Evolutionary conservation across 1,284 basidiomycete species (phyloP), one percentile per base, ranked within the genome.

Genomic region (Melampsora abietis-canadensis): DNA sequence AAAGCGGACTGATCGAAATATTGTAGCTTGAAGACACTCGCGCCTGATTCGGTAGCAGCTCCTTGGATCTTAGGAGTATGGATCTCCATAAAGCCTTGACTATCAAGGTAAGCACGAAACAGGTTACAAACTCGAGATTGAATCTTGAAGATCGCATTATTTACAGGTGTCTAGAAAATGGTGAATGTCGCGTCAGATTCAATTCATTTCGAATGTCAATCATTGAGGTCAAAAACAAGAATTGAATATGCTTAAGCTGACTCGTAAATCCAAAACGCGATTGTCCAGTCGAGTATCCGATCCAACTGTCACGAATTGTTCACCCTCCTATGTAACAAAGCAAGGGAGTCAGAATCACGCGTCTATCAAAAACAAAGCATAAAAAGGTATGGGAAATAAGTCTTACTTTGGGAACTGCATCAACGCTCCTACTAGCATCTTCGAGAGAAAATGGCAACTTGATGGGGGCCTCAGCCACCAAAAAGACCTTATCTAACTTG

Each of bases 11-110:
- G 89, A 85, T 98, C 97, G 85, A 98, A 99, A 84, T 99, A 99
- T 80, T 88, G 87, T 68, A 99, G 93, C 85, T 94, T 94, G 87
- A 99, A 99, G 51, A 99, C 96, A 46, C 90, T 92, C 21, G 96
- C 92, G 15, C 96, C 96, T 46, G 90, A 92, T 84, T 98, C 96
- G 7, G 96, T 98, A 6, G 96, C 95, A 34, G 95, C 91, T 63
- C 92, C 94, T 82, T 98, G 94, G 7, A 99, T 87, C 84, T 98
- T 99, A 19, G 96, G 95, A 77, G 92, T 93, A 84, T 98, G 96
- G 77, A 99, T 98, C 84, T 98, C 95, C 72, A 89, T 88, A 82
- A 96, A 96, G 44, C 89, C 89, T 75, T 90, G 84, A 47, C 82
- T 83, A 79, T 88, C 87, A 76, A 99, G 85, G 84, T 88, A 92